Percentiles rank a stretch among this genome's conserved stretches.
Evolutionary conservation across 768 basidiomycete genomes (phyloP).

Genomic region (Asterophora parasitica): DNA sequence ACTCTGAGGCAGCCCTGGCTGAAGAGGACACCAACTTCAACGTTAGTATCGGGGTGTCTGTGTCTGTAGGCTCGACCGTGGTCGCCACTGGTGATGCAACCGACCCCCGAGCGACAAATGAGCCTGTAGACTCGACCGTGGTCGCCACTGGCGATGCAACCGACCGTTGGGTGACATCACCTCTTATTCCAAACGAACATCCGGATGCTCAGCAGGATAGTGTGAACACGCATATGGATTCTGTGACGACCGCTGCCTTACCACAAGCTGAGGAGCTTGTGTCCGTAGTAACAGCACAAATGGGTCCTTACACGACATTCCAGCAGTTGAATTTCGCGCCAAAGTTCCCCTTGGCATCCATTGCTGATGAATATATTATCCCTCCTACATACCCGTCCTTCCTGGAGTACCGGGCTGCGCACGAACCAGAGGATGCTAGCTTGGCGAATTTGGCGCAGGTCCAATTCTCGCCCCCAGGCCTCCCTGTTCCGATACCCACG

Average conservation of each 20-base stretch:
- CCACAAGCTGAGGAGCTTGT: constrained; percentile 62
- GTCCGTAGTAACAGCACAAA: constrained; percentile 61
- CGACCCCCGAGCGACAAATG: constrained; percentile 29
- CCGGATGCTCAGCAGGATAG: constrained; percentile 32
- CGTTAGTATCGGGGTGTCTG: constrained; percentile 59
- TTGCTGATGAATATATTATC: constrained; percentile 88
- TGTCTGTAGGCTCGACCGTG: constrained; percentile 36
- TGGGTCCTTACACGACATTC: constrained; percentile 87
- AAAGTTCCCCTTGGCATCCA: constrained; percentile 80
- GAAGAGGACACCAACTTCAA: constrained; percentile 57
- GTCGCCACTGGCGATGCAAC: constrained; percentile 30
- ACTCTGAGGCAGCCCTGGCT: constrained; percentile 36
- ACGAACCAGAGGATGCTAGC: constrained; percentile 54
- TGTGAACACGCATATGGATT: constrained; percentile 27
- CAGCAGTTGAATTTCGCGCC: constrained; percentile 86
- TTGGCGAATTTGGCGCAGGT: constrained; percentile 49
- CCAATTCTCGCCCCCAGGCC: constrained; percentile 76
- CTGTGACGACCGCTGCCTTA: constrained; percentile 29
- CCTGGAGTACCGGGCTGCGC: constrained; percentile 58
- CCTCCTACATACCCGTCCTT: constrained; percentile 86
- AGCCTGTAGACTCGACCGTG: constrained; percentile 39
- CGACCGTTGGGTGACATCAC: constrained; percentile 30
- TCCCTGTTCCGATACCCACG: constrained; percentile 64
- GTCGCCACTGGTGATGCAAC: constrained; percentile 30
- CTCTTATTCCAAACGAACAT: constrained; percentile 39